These are phyloP conservation scores for Microcyclosporella mali DNA, from an alignment of 2,329 filamentous ascomycete genomes.

Conservation along the genomic window DNA sequence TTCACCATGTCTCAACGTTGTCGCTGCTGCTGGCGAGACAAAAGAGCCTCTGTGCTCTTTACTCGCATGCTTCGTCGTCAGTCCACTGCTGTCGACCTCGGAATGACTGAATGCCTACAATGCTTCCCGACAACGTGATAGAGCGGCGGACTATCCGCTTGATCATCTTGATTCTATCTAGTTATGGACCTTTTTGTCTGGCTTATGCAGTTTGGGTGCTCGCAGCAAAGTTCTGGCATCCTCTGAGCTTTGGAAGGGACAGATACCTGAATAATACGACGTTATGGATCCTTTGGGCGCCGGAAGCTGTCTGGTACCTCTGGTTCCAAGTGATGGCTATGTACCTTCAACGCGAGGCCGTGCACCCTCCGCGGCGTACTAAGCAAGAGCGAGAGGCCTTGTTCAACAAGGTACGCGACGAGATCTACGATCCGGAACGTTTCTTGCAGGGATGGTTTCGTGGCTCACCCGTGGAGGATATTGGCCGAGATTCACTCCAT, in stretches of 20 bases:
- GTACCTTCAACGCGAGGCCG: slow-evolving; percentile 48
- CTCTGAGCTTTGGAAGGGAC: slow-evolving; percentile 10
- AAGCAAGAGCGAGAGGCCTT: slow-evolving; percentile 48
- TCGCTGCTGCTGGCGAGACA: no score
- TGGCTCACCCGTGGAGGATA: slow-evolving; percentile 51
- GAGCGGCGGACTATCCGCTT: slow-evolving; percentile 19
- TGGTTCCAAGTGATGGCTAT: slow-evolving; percentile 48
- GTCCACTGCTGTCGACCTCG: not conserved
- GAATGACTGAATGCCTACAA: slow-evolving; percentile 9
- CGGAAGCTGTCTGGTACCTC: slow-evolving; percentile 52
- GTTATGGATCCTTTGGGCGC: slow-evolving; percentile 41
- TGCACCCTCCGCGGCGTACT: slow-evolving; percentile 44
- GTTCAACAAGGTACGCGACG: slow-evolving; percentile 52
- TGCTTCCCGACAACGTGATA: slow-evolving; percentile 19
- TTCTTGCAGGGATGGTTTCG: slow-evolving; percentile 63
- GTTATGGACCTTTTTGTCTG: slow-evolving; percentile 18
- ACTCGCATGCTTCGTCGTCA: no score
- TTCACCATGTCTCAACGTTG: no score
- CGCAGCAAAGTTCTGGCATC: slow-evolving; percentile 7
- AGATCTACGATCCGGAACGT: slow-evolving; percentile 48
- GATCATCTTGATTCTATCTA: slow-evolving; percentile 16
- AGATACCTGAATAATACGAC: slow-evolving; percentile 13
- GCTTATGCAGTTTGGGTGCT: slow-evolving; percentile 19
- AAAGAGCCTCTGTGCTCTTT: no score
- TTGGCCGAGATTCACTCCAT: slow-evolving; percentile 60